Conservation (phyloP, 1,284 basidiomycete genomes). For the Tylopilus sp. region DNA sequence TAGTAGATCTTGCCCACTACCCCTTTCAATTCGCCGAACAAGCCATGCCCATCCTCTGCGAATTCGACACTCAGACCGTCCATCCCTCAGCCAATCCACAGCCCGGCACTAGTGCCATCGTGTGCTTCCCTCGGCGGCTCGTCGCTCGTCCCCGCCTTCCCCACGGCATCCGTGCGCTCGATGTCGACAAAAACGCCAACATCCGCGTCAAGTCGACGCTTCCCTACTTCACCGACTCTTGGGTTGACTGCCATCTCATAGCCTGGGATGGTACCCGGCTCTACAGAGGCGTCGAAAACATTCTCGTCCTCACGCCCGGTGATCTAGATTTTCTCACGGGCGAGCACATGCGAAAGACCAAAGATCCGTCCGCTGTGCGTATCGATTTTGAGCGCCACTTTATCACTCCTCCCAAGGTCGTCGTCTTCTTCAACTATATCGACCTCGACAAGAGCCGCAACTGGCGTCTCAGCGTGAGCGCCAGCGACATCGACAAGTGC, state of each 20-base stretch:
- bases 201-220: slow-evolving; percentile 13
- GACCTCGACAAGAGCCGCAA: slow-evolving; percentile 13
- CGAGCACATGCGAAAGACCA: slow-evolving; percentile 5
- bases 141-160: slow-evolving; percentile 18
- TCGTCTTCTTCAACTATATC: slow-evolving; percentile 20
- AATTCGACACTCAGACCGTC: slow-evolving; percentile 13
- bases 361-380: slow-evolving; percentile 2
- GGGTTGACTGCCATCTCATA: slow-evolving; percentile 15
- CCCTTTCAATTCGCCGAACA: not conserved
- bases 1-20: no score
- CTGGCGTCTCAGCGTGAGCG: slow-evolving; percentile 12
- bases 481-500: slow-evolving; percentile 11
- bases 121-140: slow-evolving; percentile 15
- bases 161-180: slow-evolving; percentile 16
- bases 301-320: slow-evolving; percentile 14
- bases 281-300: not conserved
- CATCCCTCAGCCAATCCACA: not conserved
- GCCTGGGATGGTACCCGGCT: slow-evolving; percentile 9
- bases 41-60: slow-evolving; percentile 16
- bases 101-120: slow-evolving; percentile 6
- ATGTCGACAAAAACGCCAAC: slow-evolving; percentile 4
- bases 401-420: slow-evolving; percentile 21
- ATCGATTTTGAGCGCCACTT: slow-evolving; percentile 22
- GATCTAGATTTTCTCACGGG: slow-evolving; percentile 26
- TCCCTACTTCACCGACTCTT: slow-evolving; percentile 6